These are phyloP conservation scores for Aphanomyces astaci DNA, from an alignment of 352 stramenopile species.

Conservation along the genomic window DNA sequence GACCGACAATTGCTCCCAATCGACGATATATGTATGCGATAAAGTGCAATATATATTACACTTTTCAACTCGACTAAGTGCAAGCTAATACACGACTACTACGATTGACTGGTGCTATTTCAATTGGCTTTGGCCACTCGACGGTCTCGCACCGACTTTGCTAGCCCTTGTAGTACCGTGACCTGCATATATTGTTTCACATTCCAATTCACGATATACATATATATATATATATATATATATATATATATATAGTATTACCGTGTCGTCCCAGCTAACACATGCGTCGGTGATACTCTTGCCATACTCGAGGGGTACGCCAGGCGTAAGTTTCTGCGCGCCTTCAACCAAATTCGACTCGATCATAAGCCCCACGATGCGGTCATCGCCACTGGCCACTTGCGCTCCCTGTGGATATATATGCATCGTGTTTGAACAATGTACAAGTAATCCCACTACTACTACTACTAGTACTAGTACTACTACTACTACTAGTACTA, in stretches of 20 bases:
- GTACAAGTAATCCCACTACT: no score
- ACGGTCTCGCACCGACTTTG: constrained; percentile 9
- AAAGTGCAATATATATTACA: no score
- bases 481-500: no score
- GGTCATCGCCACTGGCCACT: constrained; percentile 50
- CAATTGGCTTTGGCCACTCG: not conserved
- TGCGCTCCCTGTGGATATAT: constrained; percentile 37
- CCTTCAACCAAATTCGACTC: constrained; percentile 83
- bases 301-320: constrained; percentile 53
- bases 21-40: no score
- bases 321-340: constrained; percentile 49
- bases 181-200: constrained; percentile 3
- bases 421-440: no score
- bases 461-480: no score
- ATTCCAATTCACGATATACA: not conserved
- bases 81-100: not conserved
- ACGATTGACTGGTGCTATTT: not conserved
- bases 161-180: constrained; percentile 4
- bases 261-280: constrained; percentile 79
- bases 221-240: no score
- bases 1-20: no score
- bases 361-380: constrained; percentile 81
- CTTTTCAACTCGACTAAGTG: not conserved
- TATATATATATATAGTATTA: constrained; percentile 13
- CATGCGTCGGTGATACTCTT: constrained; percentile 85